Conservation (phyloP, 1,284 basidiomycete genomes). For the Cryptococcus sp. region DNA sequence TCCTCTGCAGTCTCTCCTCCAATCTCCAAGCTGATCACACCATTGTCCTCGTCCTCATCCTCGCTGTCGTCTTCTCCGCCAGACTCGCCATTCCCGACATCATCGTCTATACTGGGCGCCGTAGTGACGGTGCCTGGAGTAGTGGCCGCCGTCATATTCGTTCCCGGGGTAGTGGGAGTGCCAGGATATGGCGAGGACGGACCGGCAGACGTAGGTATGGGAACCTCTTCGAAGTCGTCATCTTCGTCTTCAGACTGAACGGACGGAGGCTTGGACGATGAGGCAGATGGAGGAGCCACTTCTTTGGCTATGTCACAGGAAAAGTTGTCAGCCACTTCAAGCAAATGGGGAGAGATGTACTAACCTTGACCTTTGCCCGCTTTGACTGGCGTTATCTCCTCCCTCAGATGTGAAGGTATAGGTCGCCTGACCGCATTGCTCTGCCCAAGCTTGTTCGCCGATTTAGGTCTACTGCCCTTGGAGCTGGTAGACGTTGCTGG, state of each 20-base stretch:
- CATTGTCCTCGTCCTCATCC: slow-evolving; percentile 26
- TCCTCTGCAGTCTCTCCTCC: slow-evolving; percentile 47
- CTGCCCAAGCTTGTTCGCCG: neutral
- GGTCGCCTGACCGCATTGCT: slow-evolving; percentile 5
- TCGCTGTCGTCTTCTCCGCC: slow-evolving; percentile 27
- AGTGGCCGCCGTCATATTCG: slow-evolving; percentile 13
- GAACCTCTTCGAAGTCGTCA: slow-evolving; percentile 51
- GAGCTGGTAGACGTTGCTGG: neutral
- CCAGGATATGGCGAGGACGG: slow-evolving; percentile 34
- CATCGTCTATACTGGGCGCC: slow-evolving; percentile 23
- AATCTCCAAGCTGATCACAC: slow-evolving; percentile 44
- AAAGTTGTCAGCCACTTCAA: neutral
- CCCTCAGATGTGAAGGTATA: slow-evolving; percentile 4
- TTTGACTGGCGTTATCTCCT: slow-evolving; percentile 4
- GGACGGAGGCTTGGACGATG: neutral
- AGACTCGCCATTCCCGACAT: slow-evolving; percentile 21
- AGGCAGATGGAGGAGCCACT: neutral
- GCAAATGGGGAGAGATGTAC: neutral
- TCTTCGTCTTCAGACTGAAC: slow-evolving; percentile 24
- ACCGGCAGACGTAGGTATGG: slow-evolving; percentile 35
- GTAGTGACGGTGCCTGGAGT: slow-evolving; percentile 26
- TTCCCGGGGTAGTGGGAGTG: slow-evolving; percentile 26
- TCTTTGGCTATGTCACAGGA: neutral
- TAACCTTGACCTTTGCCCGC: slow-evolving; percentile 16
- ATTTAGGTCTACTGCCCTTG: neutral